Base-by-base conservation (phyloP, 2,329 filamentous ascomycete genomes). In the Helotiales sp. region DNA sequence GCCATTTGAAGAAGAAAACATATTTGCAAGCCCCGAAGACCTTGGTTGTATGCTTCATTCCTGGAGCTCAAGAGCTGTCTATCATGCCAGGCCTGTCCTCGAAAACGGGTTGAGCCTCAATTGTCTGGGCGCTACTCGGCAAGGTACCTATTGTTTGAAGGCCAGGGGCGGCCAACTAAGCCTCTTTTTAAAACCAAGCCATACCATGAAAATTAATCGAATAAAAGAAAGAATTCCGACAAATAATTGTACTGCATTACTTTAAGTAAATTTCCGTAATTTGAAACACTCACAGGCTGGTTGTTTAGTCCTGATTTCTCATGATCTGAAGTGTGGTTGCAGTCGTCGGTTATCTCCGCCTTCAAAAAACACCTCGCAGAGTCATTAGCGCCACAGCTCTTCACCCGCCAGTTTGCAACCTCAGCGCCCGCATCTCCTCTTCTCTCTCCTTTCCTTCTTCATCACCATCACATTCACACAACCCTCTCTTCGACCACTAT, bases 1-100 rank as follows among this genome's bases (percentile, higher is more conserved):
- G 81, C 85, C 78, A 79, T 79, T 85, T 71, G 87, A 88, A 74
- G 87, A 89, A 71, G 87, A 86, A 81, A 89, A 90, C 87, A 90
- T 90, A 49, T 67, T 72, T 55, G 64, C 61, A 63, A 62, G 62
- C 55, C 47, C 49, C 65, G 61, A 66, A 66, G 45, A 63, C 49
- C 49, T 64, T 49, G 37, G 28, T 59, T 61, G 52, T 63, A 47
- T 64, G 49, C 64, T 70, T 63, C 60, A 67, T 67, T 66, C 60
- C 59, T 67, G 49, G 49, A 59, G 57, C 58, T 45, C 26, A 49
- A 15, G 40, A 20, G 40, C n/a, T 45, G 40, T 20, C 20, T 10
- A n/a, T 40, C 10, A 1, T 15, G 6, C 17, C 5, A 45, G 40
- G 1, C 4, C 17, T 20, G 40, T 20, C 40, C 40, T 45, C 26